Evolutionary conservation across 2,329 filamentous ascomycete species (phyloP).

Genomic region (Neofusicoccum cordaticola): DNA sequence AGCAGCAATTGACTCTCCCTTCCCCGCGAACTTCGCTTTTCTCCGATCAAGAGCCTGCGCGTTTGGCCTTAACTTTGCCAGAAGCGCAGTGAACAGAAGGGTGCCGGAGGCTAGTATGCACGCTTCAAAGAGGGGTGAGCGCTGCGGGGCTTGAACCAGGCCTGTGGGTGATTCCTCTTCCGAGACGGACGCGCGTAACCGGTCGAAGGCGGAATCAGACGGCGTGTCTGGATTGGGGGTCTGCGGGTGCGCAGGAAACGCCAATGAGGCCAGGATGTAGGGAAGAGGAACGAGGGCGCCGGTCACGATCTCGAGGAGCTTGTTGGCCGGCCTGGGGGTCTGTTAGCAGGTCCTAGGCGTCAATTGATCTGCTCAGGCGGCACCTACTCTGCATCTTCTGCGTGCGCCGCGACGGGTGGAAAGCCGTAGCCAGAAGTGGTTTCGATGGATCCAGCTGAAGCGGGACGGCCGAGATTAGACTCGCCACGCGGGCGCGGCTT

Average conservation of each 20-base stretch:
- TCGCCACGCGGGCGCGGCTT: slow-evolving; percentile 43
- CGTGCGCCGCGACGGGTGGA: neutral
- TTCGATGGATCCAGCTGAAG: neutral
- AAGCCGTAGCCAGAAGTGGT: slow-evolving; percentile 9
- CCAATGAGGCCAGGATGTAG: slow-evolving; percentile 47
- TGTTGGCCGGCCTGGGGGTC: slow-evolving; percentile 29
- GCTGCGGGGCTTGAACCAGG: slow-evolving; percentile 4
- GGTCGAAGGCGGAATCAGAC: slow-evolving; percentile 13
- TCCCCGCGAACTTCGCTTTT: slow-evolving; percentile 27
- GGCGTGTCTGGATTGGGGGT: neutral
- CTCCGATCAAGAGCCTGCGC: slow-evolving; percentile 35
- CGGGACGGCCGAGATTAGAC: slow-evolving; percentile 43
- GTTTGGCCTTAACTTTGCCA: slow-evolving; percentile 33
- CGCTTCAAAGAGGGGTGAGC: slow-evolving; percentile 41
- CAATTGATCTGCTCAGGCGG: neutral
- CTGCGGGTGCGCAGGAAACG: slow-evolving; percentile 30
- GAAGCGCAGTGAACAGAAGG: slow-evolving; percentile 43
- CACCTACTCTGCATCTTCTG: slow-evolving; percentile 9
- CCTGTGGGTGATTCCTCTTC: neutral
- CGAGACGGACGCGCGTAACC: slow-evolving; percentile 7
- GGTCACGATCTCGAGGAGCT: slow-evolving; percentile 48
- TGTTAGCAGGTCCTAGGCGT: neutral
- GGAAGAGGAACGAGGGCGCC: slow-evolving; percentile 51
- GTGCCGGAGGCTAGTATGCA: slow-evolving; percentile 47
- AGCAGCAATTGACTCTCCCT: neutral